A percentile compares a stretch with the other conserved stretches of the same genome.
Conservation (phyloP, 352 stramenopile species). For the Pilasporangium apinafurcum region DNA sequence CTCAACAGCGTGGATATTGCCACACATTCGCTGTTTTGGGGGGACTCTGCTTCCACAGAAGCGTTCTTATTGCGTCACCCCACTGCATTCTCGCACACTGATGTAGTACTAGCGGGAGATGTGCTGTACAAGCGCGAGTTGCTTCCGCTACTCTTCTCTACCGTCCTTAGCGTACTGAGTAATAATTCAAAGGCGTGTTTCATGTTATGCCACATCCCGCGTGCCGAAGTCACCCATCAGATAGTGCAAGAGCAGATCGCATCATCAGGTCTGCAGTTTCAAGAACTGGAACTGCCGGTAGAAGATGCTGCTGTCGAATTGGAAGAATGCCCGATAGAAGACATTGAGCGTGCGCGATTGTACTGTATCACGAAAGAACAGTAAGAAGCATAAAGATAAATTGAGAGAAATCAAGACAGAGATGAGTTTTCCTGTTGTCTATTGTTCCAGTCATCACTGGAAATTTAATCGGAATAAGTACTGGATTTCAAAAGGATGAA, state of each 20-base stretch:
- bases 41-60: conserved; percentile 30
- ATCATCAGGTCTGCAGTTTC: conserved; percentile 29
- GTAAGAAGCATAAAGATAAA: too few species aligned
- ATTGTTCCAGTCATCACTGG: too few species aligned
- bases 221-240: conserved; percentile 60
- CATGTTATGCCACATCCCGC: conserved; percentile 68
- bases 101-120: conserved; percentile 65
- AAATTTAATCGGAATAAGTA: too few species aligned
- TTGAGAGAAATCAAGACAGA: too few species aligned
- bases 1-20: conserved; percentile 26
- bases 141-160: conserved; percentile 54
- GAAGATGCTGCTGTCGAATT: conserved; percentile 20
- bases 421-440: too few species aligned
- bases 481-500: too few species aligned
- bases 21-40: conserved; percentile 46
- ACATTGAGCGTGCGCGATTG: conserved; percentile 43
- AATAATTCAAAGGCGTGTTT: conserved; percentile 15
- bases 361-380: conserved; percentile 51
- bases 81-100: conserved; percentile 16
- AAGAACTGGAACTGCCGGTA: conserved; percentile 18
- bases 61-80: conserved; percentile 23
- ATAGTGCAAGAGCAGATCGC: conserved; percentile 39
- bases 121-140: conserved; percentile 76
- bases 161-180: conserved; percentile 28
- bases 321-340: conserved; percentile 50